A percentile compares a stretch with the other conserved stretches of the same genome.
Conservation (phyloP, 495 filamentous ascomycete species). For the Hypoxylon lenormandii region DNA sequence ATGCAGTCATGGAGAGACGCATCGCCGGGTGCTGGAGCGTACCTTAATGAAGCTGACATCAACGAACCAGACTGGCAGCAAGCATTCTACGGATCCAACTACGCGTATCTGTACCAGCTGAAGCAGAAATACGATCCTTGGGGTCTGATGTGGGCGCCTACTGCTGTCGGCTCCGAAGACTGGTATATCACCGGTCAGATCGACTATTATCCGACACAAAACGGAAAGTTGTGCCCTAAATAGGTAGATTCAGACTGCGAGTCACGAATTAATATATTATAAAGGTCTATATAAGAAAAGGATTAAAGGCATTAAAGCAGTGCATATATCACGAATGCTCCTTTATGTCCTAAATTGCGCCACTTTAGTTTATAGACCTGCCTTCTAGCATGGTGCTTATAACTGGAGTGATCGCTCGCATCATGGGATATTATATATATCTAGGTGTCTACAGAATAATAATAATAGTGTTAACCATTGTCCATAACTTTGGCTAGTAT, state of each 20-base stretch:
- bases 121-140: constrained; percentile 65
- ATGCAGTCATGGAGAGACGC: constrained; percentile 41
- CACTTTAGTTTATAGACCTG: not conserved
- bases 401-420: not conserved
- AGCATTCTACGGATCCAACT: constrained; percentile 66
- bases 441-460: not conserved
- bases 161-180: constrained; percentile 58
- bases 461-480: not conserved
- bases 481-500: no score
- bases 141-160: constrained; percentile 63
- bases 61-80: constrained; percentile 69
- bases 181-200: constrained; percentile 43
- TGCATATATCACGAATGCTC: not conserved
- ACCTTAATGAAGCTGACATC: constrained; percentile 61
- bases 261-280: not conserved
- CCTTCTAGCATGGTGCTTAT: not conserved
- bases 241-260: not conserved
- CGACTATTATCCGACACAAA: constrained; percentile 45
- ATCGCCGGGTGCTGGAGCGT: constrained; percentile 53
- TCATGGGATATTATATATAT: not conserved
- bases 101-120: constrained; percentile 54
- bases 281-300: not conserved
- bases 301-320: not conserved
- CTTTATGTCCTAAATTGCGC: not conserved
- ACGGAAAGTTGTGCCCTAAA: constrained; percentile 40